Conservation (phyloP, 192 early-diverging fungal species). For the Gigaspora rosea region DNA sequence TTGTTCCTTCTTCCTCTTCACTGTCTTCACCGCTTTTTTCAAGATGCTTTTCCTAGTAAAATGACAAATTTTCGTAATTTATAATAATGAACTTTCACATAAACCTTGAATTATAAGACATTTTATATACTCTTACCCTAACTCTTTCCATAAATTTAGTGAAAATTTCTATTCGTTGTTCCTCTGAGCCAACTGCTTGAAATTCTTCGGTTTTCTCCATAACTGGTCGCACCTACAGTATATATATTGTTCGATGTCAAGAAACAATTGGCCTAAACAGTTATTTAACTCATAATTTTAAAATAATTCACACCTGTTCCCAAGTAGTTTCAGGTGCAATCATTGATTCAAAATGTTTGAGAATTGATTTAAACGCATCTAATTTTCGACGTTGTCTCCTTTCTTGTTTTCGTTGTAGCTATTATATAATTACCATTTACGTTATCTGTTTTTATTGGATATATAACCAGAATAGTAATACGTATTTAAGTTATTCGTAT, state of each 20-base stretch:
- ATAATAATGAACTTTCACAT: constrained; percentile 5
- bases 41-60: constrained; percentile 41
- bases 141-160: constrained; percentile 67
- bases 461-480: background rate
- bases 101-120: background rate
- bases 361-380: constrained; percentile 73
- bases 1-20: constrained; percentile 68
- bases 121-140: constrained; percentile 46
- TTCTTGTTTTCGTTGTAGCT: constrained; percentile 59
- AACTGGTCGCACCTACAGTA: constrained; percentile 38
- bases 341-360: constrained; percentile 67
- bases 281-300: constrained; percentile 4
- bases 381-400: constrained; percentile 69
- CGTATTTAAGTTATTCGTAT: background rate
- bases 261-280: constrained; percentile 8
- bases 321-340: constrained; percentile 65
- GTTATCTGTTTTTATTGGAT: background rate
- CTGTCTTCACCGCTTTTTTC: constrained; percentile 56
- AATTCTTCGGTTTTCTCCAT: constrained; percentile 63
- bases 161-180: constrained; percentile 69
- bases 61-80: background rate
- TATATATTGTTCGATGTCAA: background rate
- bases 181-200: constrained; percentile 65
- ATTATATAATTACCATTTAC: constrained; percentile 22
- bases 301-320: constrained; percentile 57